Percentiles rank a stretch among this genome's conserved stretches.
Conservation (phyloP, 23 red algal genomes). For the Cyanidiococcus yangmingshanensis region DNA sequence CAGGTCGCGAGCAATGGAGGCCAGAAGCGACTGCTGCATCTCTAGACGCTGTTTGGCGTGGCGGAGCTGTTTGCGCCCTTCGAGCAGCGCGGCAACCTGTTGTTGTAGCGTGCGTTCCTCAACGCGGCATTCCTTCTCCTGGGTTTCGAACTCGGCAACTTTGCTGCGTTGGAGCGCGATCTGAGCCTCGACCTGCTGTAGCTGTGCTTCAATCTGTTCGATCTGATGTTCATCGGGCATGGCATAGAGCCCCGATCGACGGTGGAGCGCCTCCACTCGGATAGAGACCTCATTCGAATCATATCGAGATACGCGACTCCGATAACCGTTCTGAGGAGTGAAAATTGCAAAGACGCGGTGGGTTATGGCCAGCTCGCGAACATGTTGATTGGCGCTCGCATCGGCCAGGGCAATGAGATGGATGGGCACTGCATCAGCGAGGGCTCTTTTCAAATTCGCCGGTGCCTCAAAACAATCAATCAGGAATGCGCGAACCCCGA, state of each 20-base stretch:
- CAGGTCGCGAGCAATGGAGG: neutral
- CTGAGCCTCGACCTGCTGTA: neutral
- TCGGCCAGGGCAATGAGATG: slow-evolving; percentile 9
- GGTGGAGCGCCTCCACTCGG: slow-evolving; percentile 8
- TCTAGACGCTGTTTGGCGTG: neutral
- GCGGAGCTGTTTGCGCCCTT: neutral
- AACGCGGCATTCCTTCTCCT: neutral
- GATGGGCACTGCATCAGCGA: slow-evolving; percentile 1
- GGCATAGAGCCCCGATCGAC: neutral
- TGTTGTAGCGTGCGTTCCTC: neutral
- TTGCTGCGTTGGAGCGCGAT: neutral
- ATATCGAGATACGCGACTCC: slow-evolving; percentile 11
- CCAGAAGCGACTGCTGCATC: neutral
- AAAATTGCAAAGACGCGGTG: neutral
- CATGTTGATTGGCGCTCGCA: neutral
- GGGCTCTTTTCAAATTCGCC: slow-evolving; percentile 23
- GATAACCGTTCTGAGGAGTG: slow-evolving; percentile 7
- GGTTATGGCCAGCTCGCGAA: neutral
- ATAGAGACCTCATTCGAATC: neutral
- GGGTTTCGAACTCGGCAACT: neutral
- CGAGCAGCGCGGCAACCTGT: neutral
- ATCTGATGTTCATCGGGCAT: slow-evolving; percentile 4
- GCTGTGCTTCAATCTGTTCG: neutral
- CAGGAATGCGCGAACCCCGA: slow-evolving; percentile 20
- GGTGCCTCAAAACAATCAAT: slow-evolving; percentile 33